Evolutionary conservation across 352 stramenopile genomes (phyloP), one percentile per base, ranked within the genome.

Genomic region (Plasmopara halstedii): DNA sequence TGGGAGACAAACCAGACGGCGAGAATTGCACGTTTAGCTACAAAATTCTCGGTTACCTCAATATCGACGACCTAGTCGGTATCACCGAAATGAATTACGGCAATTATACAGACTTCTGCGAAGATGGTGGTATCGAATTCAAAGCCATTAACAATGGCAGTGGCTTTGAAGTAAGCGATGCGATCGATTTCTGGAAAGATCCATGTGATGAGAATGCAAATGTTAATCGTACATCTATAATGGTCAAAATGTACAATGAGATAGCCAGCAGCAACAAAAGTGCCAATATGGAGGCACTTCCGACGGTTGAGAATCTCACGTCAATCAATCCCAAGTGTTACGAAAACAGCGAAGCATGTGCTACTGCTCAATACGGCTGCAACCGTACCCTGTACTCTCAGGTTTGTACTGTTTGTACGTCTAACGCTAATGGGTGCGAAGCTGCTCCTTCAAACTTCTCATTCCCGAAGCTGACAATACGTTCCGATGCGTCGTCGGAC

Each of bases 321-420:
- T 49, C 45, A 0, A 34, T 26, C 4, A 91, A 91, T 56, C 79
- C 79, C 5, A 50, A 67, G 37, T 92, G 80, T 62, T 84, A 86
- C 50, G 46, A 75, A 38, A 91, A 85, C 66, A 69, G 32, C n/a
- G 51, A 58, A 0, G 37, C 48, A 40, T 91, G 80, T 36, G 74
- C 68, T 1, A 60, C 17, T 5, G 45, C 70, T 1, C 11, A 39
- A 15, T 53, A 68, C 45, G 73, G 75, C 25, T 91, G 79, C 63
- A 67, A 53, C 14, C 73, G 79, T 8, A 60, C 59, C 9, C 58
- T 82, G 15, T 85, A 82, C 56, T 58, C 63, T 10, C 80, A 91
- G 60, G 47, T 84, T 8, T 91, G 79, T 27, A 21, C 71, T 9
- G 50, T 78, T 18, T 91, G 79, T 52, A 43, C 20, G 14, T 42